Percentiles rank a stretch among this genome's conserved stretches.
These are phyloP conservation scores for Geranium brycei DNA, from an alignment of 345 rosid genomes.

Conservation along the genomic window DNA sequence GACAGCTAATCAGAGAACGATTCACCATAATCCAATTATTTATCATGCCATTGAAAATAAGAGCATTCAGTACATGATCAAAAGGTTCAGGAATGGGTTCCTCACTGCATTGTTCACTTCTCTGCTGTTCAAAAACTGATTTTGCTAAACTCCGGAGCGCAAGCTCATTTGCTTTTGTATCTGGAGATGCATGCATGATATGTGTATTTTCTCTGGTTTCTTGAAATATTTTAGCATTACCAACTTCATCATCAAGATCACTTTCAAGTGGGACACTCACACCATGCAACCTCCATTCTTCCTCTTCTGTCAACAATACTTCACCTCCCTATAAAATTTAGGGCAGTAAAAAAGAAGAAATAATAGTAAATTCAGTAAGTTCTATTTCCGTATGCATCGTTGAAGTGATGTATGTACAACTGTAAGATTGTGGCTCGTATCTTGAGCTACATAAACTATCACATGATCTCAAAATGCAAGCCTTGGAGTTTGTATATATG, in stretches of 20 bases:
- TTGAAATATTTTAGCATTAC: constrained; percentile 7
- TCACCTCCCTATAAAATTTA: constrained; percentile 28
- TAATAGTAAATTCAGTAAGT: background rate
- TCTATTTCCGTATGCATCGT: too few species aligned
- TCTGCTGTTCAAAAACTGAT: constrained; percentile 24
- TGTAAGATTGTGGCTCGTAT: too few species aligned
- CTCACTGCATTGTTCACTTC: constrained; percentile 4
- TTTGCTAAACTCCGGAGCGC: constrained; percentile 24
- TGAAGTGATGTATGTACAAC: too few species aligned
- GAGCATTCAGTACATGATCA: background rate
- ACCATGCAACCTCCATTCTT: constrained; percentile 21
- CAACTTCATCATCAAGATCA: constrained; percentile 10
- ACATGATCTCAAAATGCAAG: too few species aligned
- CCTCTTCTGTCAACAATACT: constrained; percentile 15
- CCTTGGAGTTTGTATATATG: too few species aligned
- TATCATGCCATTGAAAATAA: too few species aligned
- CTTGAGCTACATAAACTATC: too few species aligned
- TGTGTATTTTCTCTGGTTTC: constrained; percentile 6
- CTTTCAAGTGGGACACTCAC: constrained; percentile 10
- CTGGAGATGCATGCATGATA: constrained; percentile 6
- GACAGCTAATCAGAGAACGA: too few species aligned
- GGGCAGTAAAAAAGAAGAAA: background rate
- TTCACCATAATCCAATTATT: too few species aligned
- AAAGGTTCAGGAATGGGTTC: constrained; percentile 9
- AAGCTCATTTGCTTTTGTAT: constrained; percentile 18